Evolutionary conservation across 2,329 filamentous ascomycete genomes (phyloP), one percentile per base, ranked within the genome.

Genomic region (Blumeria graminis): DNA sequence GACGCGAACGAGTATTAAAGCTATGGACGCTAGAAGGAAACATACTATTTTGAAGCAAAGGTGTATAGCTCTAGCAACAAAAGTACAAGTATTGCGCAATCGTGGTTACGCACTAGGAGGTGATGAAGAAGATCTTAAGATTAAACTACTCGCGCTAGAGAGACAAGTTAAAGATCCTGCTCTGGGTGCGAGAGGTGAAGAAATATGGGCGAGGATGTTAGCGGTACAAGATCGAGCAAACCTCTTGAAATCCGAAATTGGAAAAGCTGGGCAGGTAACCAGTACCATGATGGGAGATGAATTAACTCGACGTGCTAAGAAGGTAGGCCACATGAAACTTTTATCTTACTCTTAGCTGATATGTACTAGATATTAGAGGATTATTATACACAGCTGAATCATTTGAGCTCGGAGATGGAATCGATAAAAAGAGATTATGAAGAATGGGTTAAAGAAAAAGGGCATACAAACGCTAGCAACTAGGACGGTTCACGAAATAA

Each of bases 161-260:
- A 77, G 78, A 64, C 73, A 74, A 55, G 77, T 87, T 33, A 79
- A 81, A 60, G 86, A 92, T 64, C 86, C 86, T 7, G 80, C 81
- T 7, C 74, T 90, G 56, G 77, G 77, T 39, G 85, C 84, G 2
- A 73, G 84, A 61, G 82, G 86, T 65, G 86, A 92, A 68, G 86
- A 92, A 71, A 79, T 92, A 48, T 92, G 86, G 86, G 87, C 85
- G 61, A 74, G 86, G 50, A 77, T 92, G 70, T 82, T 88, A 53
- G 77, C 82, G 39, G 71, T 92, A 52, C 74, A 84, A 60, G 83
- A 84, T 59, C 79, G 86, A 61, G 82, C 84, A 22, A 78, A 82
- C 61, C 76, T 80, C 63, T 69, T 93, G 62, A 82, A 82, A 64
- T 78, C 77, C 62, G 85, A 92, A 71, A 74, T 86, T 57, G 84